These are phyloP conservation scores for Ogataea trehalophila DNA, from an alignment of 805 yeast genomes.

Conservation along the genomic window DNA sequence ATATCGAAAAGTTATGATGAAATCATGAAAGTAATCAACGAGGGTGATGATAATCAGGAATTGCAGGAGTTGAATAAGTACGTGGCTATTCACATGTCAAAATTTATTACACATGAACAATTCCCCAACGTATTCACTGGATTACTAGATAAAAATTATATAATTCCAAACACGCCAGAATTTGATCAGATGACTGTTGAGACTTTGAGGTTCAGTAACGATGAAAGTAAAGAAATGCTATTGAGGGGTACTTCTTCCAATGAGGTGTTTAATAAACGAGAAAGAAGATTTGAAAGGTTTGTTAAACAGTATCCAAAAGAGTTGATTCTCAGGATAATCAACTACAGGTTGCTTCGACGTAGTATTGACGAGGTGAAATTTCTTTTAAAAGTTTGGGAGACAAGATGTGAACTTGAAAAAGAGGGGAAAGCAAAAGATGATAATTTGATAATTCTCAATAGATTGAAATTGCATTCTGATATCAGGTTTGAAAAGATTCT, in stretches of 20 bases:
- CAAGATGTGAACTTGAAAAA: background rate
- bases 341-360: background rate
- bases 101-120: background rate
- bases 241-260: background rate
- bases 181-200: background rate
- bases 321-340: background rate
- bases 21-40: too few species aligned
- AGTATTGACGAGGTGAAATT: background rate
- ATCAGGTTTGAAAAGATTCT: background rate
- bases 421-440: too few species aligned
- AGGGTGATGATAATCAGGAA: too few species aligned
- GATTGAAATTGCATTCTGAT: background rate
- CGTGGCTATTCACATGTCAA: too few species aligned
- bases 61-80: too few species aligned
- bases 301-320: background rate
- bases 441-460: background rate
- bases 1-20: background rate
- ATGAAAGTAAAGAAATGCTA: background rate
- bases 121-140: background rate
- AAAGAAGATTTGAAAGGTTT: background rate
- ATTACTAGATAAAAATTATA: background rate
- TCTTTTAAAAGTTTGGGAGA: background rate
- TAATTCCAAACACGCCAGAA: background rate
- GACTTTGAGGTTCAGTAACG: background rate
- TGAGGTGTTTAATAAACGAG: background rate